phyloP scores from a whole-genome alignment of 2,329 filamentous ascomycete genomes.

The Monosporascus sp. region DNA sequence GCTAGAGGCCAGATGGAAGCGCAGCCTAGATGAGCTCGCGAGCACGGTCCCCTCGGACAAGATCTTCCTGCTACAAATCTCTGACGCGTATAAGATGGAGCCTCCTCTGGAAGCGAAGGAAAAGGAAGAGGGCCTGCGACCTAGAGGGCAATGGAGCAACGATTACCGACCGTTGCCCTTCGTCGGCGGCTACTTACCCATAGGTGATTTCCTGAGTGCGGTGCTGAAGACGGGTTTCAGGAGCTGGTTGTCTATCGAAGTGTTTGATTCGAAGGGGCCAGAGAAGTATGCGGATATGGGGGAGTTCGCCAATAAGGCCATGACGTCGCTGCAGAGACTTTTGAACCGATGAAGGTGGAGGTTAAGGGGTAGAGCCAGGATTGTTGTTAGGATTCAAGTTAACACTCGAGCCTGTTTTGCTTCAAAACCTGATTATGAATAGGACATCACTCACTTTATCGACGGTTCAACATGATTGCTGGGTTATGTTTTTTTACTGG shows the following conservation, averaged over 20 bases:
- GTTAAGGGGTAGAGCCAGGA: neutral
- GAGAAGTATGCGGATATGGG: conserved; percentile 41
- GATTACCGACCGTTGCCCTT: conserved; percentile 66
- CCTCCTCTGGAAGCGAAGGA: conserved; percentile 47
- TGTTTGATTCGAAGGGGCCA: conserved; percentile 58
- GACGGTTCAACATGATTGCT: too few species aligned
- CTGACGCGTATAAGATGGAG: conserved; percentile 63
- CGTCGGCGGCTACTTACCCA: conserved; percentile 65
- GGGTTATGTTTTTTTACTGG: too few species aligned
- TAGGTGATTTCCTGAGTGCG: conserved; percentile 58
- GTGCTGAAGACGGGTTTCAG: conserved; percentile 64
- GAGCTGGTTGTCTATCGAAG: conserved; percentile 64
- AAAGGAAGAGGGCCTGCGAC: conserved; percentile 49
- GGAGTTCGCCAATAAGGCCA: conserved; percentile 46
- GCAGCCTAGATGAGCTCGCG: conserved; percentile 52
- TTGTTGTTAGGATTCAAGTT: neutral
- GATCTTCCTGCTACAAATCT: conserved; percentile 71
- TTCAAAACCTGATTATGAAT: too few species aligned
- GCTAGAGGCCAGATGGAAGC: conserved; percentile 44
- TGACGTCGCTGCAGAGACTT: conserved; percentile 39
- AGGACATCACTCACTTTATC: too few species aligned
- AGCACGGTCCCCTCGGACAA: conserved; percentile 59
- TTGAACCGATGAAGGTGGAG: conserved; percentile 16
- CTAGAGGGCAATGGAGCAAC: conserved; percentile 66
- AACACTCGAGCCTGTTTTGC: too few species aligned